phyloP scores from a whole-genome alignment of 495 filamentous ascomycete genomes.

The Cercophora scortea region DNA sequence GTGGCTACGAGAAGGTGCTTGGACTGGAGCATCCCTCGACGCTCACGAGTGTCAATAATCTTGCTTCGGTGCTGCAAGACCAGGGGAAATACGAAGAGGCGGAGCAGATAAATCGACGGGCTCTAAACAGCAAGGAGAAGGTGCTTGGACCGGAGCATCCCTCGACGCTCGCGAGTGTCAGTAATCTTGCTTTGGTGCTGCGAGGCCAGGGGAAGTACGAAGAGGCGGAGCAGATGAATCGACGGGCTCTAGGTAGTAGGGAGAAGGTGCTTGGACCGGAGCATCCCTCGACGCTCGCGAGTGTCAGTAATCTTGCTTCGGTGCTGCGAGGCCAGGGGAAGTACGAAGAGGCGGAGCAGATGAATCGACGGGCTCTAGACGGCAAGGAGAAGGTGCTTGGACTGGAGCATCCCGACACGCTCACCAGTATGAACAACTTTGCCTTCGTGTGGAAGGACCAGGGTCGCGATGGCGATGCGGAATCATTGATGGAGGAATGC shows the following conservation, averaged over 20 bases:
- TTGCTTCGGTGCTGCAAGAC: background rate
- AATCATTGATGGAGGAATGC: background rate
- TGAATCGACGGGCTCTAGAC: background rate
- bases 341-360: background rate
- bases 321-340: background rate
- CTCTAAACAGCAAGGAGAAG: background rate
- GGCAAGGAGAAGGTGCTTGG: background rate
- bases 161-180: background rate
- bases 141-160: background rate
- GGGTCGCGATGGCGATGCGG: slow-evolving; percentile 1
- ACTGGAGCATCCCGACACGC: slow-evolving; percentile 22
- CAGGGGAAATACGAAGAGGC: background rate
- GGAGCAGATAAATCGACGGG: background rate
- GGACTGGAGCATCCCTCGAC: background rate
- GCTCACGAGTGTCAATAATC: background rate
- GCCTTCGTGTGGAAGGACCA: slow-evolving; percentile 1
- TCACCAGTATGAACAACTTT: slow-evolving; percentile 30
- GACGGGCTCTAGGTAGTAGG: slow-evolving; percentile 5
- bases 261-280: slow-evolving; percentile 7
- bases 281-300: background rate
- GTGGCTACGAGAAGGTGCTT: background rate
- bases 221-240: background rate
- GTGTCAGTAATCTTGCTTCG: background rate
- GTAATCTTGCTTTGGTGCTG: slow-evolving; percentile 24
- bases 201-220: background rate